Base-by-base conservation (phyloP, 352 stramenopile genomes). In the Saprolegnia diclina region DNA sequence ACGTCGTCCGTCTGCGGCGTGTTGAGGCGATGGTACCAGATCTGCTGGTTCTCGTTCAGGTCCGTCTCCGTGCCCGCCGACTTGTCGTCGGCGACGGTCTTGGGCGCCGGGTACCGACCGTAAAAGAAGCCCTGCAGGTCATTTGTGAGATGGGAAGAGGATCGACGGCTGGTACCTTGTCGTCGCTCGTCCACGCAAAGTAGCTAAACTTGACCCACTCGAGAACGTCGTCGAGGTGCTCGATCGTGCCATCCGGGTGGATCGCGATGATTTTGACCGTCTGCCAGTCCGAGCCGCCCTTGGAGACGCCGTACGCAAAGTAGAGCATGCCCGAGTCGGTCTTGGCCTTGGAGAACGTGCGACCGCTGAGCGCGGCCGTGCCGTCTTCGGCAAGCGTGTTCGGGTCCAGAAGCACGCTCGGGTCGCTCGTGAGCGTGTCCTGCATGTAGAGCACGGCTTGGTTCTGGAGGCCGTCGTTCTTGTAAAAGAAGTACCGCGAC, bases 391-490 rank as follows among this genome's bases (percentile, higher is more conserved):
- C 73, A 29, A 95, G 70, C 2, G 83, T 77, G 61, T 96, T 96
- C 4, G 89, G 85, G 72, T 96, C 87, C 54, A 96, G 64, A 55
- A 96, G 72, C 72, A 95, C 81, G 22, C 77, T 73, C 7, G 88
- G 81, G 48, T 88, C 76, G 24, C 76, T 75, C 35, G 76, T 77
- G 40, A 95, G 72, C 56, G 78, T 68, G 66, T 88, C 83, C 71
- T 96, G 84, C 73, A 93, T 91, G 77, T 96, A 96, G 61, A 94
- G 65, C 45, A 96, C 88, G 69, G 73, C 81, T 76, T 96, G 88
- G 76, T 94, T 93, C 76, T 94, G 85, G 44, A 97, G 79, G 7
- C 88, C 88, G 59, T 91, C 79, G 76, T 96, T 95, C 74, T 95
- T 91, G 56, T 81, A 82, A 66, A 89, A 95, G 71, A 81, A 83